Evolutionary conservation across 1,284 basidiomycete genomes (phyloP), one percentile per base, ranked within the genome.

Genomic region (Coniophora puteana): DNA sequence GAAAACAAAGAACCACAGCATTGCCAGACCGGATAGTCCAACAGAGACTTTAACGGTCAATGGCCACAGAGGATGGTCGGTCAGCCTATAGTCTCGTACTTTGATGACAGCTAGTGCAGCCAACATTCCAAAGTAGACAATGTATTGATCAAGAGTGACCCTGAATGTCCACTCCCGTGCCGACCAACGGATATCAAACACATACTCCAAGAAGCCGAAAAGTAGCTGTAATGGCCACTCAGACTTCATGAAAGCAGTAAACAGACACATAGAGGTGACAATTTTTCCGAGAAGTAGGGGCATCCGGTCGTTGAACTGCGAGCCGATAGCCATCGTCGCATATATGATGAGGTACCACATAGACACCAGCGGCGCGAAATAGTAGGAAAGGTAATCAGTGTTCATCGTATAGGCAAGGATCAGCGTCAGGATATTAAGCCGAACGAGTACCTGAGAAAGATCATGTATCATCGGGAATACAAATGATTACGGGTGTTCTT

Each of bases 271-370:
- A 4, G 84, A 89, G 27, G 78, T 47, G 21, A 78, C 25, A 29
- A 93, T 74, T 62, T 94, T 94, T 62, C 59, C 51, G 20, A 91
- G 43, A 36, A 94, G 62, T 67, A 93, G 83, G 2, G 64, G 48
- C 1, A 75, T 72, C 27, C 74, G 75, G 46, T 83, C 80, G 68
- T 94, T 94, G 71, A 80, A 78, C 51, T 75, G 72, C 36, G 81
- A 71, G 14, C 85, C 89, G 32, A 80, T 53, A 40, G 70, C 70
- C 75, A 94, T 81, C 30, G 89, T 93, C 34, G 63, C 66, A 67
- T 90, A 93, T 58, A 93, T 81, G 69, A 93, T 76, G 43, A 91
- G 65, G 65, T 87, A 94, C 88, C 88, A 89, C 71, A 77, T 72
- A 14, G 85, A 83, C 18, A 90, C 87, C 50, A 92, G 69, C 7